Base-by-base conservation (phyloP, 495 filamentous ascomycete genomes). In the Rusavskia elegans region DNA sequence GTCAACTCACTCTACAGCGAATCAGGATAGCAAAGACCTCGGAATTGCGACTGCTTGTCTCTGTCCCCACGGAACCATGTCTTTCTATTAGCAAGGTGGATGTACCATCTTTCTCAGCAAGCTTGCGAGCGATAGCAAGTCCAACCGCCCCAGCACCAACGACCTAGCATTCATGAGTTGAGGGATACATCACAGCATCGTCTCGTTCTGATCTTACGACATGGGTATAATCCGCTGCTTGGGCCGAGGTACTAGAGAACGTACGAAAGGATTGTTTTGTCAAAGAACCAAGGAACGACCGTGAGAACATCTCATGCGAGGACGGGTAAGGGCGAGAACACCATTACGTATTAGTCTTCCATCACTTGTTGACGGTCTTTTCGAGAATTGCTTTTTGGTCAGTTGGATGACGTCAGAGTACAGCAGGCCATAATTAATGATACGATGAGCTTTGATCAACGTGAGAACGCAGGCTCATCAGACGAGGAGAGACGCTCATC, bases 81-180 rank as follows among this genome's bases (percentile, higher is more conserved):
- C 81, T 73, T 66, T 98, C 92, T 5, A 97, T 76, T 13, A 98
- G 71, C 13, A 98, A 70, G 0, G 88, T 94, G 25, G 70, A 76
- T 5, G 77, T 77, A 17, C 76, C 72, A 50, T 78, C 74, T 58
- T 72, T 69, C 16, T 63, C 69, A 49, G 92, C 84, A 25, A 98
- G 69, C 57, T 79, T 74, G 2, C 83, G 76, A 1, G 92, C 87
- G 55, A 94, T 77, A n/a, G 92, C 85, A 3, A 98, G 78, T 4
- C 92, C 92, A 23, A 98, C 85, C 1, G 87, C 92, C 19, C 92
- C 92, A 53, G 75, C 92, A 55, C 93, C 92, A 50, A 98, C 85
- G 3, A 93, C 77, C 84, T 88, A 49, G 38, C 20, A 21, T 21
- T 13, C 62, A 44, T 55, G 57, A 53, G 45, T 17, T n/a, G 8